Conservation (phyloP, 1,284 basidiomycete genomes). For the Cronartium ribicola region DNA sequence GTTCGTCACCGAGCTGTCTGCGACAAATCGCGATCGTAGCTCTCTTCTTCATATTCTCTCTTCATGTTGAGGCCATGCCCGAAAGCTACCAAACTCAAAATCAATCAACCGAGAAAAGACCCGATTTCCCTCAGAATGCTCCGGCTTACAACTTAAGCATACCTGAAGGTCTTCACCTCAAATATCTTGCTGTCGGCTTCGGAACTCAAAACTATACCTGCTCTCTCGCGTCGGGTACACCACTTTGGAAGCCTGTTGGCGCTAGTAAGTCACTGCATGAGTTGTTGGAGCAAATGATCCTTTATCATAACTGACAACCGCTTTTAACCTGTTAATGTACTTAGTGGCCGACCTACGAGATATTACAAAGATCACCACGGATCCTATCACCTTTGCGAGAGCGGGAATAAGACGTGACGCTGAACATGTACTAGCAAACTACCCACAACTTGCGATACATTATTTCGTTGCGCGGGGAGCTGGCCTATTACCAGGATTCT, state of each 20-base stretch:
- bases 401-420: neutral
- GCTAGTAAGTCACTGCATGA: neutral
- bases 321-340: neutral
- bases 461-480: neutral
- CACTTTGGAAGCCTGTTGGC: neutral
- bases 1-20: too few relatives aligned
- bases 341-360: neutral
- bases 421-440: neutral
- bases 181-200: neutral
- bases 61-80: too few relatives aligned
- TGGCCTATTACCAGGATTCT: neutral
- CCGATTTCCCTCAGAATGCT: neutral
- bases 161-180: neutral
- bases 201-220: conserved; percentile 5
- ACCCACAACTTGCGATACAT: neutral
- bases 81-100: too few relatives aligned
- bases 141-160: neutral
- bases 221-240: neutral
- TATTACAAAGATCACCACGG: neutral
- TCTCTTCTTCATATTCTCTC: too few relatives aligned
- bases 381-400: neutral
- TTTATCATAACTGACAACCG: neutral
- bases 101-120: neutral
- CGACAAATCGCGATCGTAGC: too few relatives aligned
- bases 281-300: neutral